Percentiles rank a stretch among this genome's conserved stretches.
Conservation (phyloP, 768 basidiomycete genomes). For the Rhizopogon roseolus region DNA sequence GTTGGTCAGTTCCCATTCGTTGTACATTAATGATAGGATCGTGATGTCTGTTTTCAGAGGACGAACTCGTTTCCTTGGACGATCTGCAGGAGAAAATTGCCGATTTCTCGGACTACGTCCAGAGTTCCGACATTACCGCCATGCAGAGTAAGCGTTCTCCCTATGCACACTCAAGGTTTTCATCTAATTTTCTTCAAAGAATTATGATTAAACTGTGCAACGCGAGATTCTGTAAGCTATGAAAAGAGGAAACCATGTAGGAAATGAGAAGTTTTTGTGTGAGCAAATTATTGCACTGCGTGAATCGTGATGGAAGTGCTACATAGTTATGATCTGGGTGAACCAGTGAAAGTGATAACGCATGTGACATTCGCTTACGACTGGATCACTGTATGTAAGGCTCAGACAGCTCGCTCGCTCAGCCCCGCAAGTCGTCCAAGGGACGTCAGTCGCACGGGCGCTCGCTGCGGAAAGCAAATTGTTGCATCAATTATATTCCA, state of each 20-base stretch:
- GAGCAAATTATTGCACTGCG: not conserved
- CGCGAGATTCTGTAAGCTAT: not conserved
- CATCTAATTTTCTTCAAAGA: slow-evolving; percentile 8
- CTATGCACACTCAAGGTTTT: not conserved
- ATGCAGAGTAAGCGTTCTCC: slow-evolving; percentile 72
- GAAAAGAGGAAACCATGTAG: not conserved
- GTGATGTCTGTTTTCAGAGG: slow-evolving; percentile 52
- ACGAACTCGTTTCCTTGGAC: slow-evolving; percentile 88
- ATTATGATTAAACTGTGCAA: slow-evolving; percentile 5
- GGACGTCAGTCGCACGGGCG: too few species aligned
- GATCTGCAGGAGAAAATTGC: slow-evolving; percentile 89
- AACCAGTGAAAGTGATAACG: not conserved
- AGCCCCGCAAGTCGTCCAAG: too few species aligned
- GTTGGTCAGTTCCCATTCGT: slow-evolving; percentile 36
- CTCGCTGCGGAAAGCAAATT: too few species aligned
- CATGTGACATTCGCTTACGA: not conserved
- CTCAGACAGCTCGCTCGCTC: too few species aligned
- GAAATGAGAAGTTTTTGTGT: not conserved
- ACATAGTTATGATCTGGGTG: not conserved
- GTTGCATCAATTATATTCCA: too few species aligned
- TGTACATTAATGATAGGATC: not conserved
- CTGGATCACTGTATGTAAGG: not conserved
- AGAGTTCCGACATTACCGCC: slow-evolving; percentile 87
- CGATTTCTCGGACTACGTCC: slow-evolving; percentile 84
- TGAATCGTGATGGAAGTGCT: not conserved